Conservation (phyloP, 2,329 filamentous ascomycete genomes). For the Elsinoe necatrix region DNA sequence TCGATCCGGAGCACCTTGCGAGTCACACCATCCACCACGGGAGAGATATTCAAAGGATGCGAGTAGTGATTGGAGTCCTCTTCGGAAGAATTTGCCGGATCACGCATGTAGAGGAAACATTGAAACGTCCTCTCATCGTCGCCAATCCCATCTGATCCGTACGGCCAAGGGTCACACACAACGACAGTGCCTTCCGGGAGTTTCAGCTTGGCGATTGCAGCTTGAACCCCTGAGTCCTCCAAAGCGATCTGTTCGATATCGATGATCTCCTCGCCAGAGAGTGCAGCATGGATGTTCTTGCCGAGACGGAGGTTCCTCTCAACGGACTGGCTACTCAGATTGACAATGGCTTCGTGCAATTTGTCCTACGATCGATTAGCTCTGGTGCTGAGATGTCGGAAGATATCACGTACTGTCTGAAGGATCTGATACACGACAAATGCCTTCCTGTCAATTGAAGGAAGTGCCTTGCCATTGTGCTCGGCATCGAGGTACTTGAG, state of each 20-base stretch:
- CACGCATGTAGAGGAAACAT: constrained; percentile 59
- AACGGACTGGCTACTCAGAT: constrained; percentile 43
- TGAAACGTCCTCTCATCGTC: constrained; percentile 48
- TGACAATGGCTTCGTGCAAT: constrained; percentile 53
- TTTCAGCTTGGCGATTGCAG: constrained; percentile 51
- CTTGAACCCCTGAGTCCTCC: constrained; percentile 47
- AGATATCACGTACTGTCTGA: constrained; percentile 44
- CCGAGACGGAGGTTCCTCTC: constrained; percentile 53
- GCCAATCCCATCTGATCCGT: constrained; percentile 45
- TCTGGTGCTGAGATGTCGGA: not conserved
- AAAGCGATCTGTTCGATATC: constrained; percentile 51
- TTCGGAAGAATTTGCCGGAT: constrained; percentile 51
- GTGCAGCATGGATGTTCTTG: constrained; percentile 48
- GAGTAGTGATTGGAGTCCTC: constrained; percentile 62
- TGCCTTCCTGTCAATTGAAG: constrained; percentile 47
- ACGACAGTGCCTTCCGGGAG: constrained; percentile 50
- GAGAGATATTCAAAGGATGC: constrained; percentile 57
- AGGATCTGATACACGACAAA: constrained; percentile 52
- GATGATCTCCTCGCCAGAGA: constrained; percentile 52
- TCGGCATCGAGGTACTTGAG: constrained; percentile 20
- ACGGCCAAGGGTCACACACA: constrained; percentile 61
- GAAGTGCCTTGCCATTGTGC: constrained; percentile 43
- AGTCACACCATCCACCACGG: constrained; percentile 54
- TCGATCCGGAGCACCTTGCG: constrained; percentile 63
- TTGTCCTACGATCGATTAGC: constrained; percentile 41